A percentile compares a stretch with the other conserved stretches of the same genome.
Evolutionary conservation across 768 basidiomycete species (phyloP).

Genomic region (Neoboletus magnificus): DNA sequence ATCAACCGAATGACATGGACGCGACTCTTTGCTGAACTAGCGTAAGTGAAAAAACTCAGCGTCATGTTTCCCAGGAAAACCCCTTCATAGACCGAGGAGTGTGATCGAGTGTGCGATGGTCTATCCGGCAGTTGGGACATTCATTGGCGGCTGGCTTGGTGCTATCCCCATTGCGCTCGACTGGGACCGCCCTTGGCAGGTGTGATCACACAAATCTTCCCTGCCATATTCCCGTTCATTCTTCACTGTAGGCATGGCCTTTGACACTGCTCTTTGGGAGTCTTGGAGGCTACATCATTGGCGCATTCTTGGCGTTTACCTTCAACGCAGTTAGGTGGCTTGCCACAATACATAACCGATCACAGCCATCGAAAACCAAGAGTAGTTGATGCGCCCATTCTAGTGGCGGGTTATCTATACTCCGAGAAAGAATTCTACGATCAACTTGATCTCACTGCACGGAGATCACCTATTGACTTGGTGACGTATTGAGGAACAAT

Average conservation of each 20-base stretch:
- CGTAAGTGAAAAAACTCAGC: constrained; percentile 50
- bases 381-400: constrained; percentile 14
- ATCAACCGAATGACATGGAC: constrained; percentile 66
- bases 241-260: constrained; percentile 70
- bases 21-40: constrained; percentile 75
- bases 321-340: constrained; percentile 39
- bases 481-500: constrained; percentile 83
- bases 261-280: constrained; percentile 74
- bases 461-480: constrained; percentile 77
- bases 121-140: constrained; percentile 71
- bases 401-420: neutral
- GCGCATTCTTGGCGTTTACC: constrained; percentile 53
- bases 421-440: constrained; percentile 10
- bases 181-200: constrained; percentile 99
- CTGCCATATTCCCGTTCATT: neutral
- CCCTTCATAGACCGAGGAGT: constrained; percentile 45
- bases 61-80: neutral
- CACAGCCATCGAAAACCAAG: constrained; percentile 22
- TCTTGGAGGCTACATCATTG: constrained; percentile 61
- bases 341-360: constrained; percentile 37
- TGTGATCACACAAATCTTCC: constrained; percentile 33
- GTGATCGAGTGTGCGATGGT: constrained; percentile 74
- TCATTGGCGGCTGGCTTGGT: constrained; percentile 78
- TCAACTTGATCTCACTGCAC: constrained; percentile 31
- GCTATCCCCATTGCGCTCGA: constrained; percentile 86